A percentile compares a stretch with the other conserved stretches of the same genome.
Conservation (phyloP, 179 eudicot species). For the Carnegiea gigantea region DNA sequence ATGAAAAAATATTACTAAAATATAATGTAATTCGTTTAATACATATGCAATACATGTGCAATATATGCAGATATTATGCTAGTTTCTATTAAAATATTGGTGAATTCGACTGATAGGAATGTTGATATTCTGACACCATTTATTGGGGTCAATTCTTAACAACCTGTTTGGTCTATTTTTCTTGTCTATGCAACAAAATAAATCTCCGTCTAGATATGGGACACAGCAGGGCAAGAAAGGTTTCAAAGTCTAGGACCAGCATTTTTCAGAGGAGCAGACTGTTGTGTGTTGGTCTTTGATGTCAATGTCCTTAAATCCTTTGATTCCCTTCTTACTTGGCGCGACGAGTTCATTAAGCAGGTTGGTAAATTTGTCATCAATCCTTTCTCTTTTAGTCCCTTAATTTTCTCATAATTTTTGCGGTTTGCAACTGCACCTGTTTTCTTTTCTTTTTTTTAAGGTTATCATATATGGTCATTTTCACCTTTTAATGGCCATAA, state of each 20-base stretch:
- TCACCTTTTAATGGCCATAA: not conserved
- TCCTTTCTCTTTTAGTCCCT: not conserved
- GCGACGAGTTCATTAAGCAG: slow-evolving; percentile 67
- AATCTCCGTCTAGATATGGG: slow-evolving; percentile 51
- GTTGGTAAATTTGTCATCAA: slow-evolving; percentile 15
- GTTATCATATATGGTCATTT: not conserved
- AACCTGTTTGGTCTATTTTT: not conserved
- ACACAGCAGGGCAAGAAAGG: slow-evolving; percentile 82
- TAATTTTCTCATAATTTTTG: not conserved
- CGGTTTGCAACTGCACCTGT: too few species aligned
- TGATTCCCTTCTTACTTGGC: slow-evolving; percentile 62
- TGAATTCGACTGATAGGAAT: too few species aligned
- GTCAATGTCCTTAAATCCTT: slow-evolving; percentile 58
- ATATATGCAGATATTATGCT: too few species aligned
- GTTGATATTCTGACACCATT: too few species aligned
- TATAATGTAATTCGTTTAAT: too few species aligned
- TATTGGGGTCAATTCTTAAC: too few species aligned
- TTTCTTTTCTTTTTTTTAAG: not conserved
- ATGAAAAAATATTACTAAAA: too few species aligned
- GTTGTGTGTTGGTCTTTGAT: slow-evolving; percentile 68
- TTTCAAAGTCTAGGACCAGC: slow-evolving; percentile 78
- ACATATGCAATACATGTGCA: too few species aligned
- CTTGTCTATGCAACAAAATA: not conserved
- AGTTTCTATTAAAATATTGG: too few species aligned
- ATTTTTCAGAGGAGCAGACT: slow-evolving; percentile 74